These are phyloP conservation scores for Sporisorium scitamineum DNA, from an alignment of 1,284 basidiomycete genomes.

Conservation along the genomic window DNA sequence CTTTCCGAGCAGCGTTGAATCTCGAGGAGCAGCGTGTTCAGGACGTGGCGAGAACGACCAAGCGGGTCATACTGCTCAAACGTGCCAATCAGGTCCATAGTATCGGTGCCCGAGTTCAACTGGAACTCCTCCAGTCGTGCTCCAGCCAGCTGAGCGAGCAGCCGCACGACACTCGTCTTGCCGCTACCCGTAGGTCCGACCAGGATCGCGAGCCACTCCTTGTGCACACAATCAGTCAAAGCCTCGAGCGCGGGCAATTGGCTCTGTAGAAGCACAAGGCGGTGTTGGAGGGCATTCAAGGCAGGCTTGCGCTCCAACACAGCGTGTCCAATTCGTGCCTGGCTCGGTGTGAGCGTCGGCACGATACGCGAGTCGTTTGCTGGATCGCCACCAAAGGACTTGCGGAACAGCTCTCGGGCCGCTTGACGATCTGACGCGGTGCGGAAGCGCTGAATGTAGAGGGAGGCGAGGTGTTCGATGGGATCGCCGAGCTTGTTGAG, in stretches of 20 bases:
- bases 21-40: conserved; percentile 26
- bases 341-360: conserved; percentile 74
- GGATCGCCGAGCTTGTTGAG: conserved; percentile 72
- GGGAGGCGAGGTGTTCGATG: conserved; percentile 54
- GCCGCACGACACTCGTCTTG: conserved; percentile 82
- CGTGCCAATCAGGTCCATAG: conserved; percentile 91
- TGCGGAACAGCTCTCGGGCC: conserved; percentile 77
- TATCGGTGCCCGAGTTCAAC: conserved; percentile 89
- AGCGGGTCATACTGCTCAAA: conserved; percentile 82
- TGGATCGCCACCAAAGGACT: conserved; percentile 72
- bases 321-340: conserved; percentile 81
- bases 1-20: conserved; percentile 23
- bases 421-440: conserved; percentile 76
- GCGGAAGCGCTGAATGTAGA: conserved; percentile 89
- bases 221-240: conserved; percentile 79
- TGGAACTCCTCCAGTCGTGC: conserved; percentile 79
- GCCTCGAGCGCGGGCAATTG: conserved; percentile 82
- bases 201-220: conserved; percentile 89
- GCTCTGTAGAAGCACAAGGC: conserved; percentile 74
- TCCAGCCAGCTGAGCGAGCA: conserved; percentile 80
- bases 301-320: conserved; percentile 71
- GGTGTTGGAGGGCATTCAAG: conserved; percentile 11
- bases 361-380: conserved; percentile 55
- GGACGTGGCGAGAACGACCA: conserved; percentile 14
- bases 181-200: conserved; percentile 82